Conservation (phyloP, 129 eudicot species). For the Ambrosia artemisiifolia region DNA sequence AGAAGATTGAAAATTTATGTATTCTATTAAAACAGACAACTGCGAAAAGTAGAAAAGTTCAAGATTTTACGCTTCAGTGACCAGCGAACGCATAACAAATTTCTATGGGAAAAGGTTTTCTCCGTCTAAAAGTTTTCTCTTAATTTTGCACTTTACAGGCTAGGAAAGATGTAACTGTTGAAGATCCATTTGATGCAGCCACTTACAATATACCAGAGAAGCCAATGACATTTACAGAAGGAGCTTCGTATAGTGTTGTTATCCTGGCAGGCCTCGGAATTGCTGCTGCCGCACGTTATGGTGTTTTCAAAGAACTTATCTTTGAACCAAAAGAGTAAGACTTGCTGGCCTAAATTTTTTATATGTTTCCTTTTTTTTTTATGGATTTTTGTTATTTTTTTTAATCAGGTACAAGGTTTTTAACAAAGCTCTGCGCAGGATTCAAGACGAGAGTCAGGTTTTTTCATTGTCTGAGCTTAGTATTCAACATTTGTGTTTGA, state of each 20-base stretch:
- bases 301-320: constrained; percentile 82
- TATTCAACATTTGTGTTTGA: neutral
- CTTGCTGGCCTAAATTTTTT: neutral
- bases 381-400: neutral
- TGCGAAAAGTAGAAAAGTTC: constrained; percentile 50
- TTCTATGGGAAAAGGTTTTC: neutral
- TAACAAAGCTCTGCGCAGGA: constrained; percentile 74
- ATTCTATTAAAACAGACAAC: constrained; percentile 51
- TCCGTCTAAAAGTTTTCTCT: neutral
- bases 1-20: too few species aligned
- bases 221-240: constrained; percentile 86
- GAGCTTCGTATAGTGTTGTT: constrained; percentile 73
- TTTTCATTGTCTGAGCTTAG: constrained; percentile 14
- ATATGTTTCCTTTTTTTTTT: neutral
- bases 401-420: constrained; percentile 75
- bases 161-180: constrained; percentile 61
- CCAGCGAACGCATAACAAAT: neutral
- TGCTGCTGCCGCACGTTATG: constrained; percentile 88
- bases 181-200: constrained; percentile 94
- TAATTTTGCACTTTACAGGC: constrained; percentile 34
- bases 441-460: constrained; percentile 89
- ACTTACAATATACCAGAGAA: constrained; percentile 92
- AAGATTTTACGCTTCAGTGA: neutral
- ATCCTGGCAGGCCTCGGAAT: constrained; percentile 86
- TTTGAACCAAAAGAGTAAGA: constrained; percentile 91